Percentiles rank a stretch among this genome's conserved stretches.
Conservation (phyloP, 306 rosid species). For the Pueraria montana region DNA sequence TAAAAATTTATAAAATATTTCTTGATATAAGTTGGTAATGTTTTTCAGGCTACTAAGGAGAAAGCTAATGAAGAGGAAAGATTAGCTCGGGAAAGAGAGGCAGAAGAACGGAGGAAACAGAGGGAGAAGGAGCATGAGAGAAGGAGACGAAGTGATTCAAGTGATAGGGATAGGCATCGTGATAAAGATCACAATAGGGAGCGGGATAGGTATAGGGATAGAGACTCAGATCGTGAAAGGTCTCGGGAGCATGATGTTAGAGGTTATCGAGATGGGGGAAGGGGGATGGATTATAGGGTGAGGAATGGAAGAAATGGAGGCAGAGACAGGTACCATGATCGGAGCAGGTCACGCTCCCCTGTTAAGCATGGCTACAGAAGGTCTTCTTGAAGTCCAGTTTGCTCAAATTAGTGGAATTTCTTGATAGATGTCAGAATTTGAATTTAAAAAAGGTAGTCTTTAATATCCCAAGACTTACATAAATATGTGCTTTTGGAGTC, state of each 20-base stretch:
- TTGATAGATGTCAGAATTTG: slow-evolving; percentile 83
- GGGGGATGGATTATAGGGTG: slow-evolving; percentile 76
- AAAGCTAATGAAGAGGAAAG: slow-evolving; percentile 89
- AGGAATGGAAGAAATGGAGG: slow-evolving; percentile 91
- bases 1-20: slow-evolving; percentile 28
- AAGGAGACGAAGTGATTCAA: slow-evolving; percentile 77
- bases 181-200: slow-evolving; percentile 83
- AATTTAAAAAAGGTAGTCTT: slow-evolving; percentile 90
- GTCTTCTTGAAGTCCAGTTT: slow-evolving; percentile 82
- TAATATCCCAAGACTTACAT: slow-evolving; percentile 74
- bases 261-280: slow-evolving; percentile 77
- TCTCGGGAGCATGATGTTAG: slow-evolving; percentile 79
- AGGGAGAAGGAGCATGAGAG: slow-evolving; percentile 82
- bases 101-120: slow-evolving; percentile 85
- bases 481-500: slow-evolving; percentile 74
- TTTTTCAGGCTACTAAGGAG: slow-evolving; percentile 81
- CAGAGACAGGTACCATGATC: slow-evolving; percentile 78
- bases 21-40: slow-evolving; percentile 23
- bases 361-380: slow-evolving; percentile 74
- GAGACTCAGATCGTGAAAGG: slow-evolving; percentile 79
- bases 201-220: slow-evolving; percentile 76
- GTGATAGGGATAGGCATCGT: slow-evolving; percentile 76
- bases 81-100: slow-evolving; percentile 85
- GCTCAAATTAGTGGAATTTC: slow-evolving; percentile 72
- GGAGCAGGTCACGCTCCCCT: slow-evolving; percentile 96